Evolutionary conservation across 2,329 filamentous ascomycete species (phyloP), one percentile per base, ranked within the genome.

Genomic region (Falciphora oryzae): DNA sequence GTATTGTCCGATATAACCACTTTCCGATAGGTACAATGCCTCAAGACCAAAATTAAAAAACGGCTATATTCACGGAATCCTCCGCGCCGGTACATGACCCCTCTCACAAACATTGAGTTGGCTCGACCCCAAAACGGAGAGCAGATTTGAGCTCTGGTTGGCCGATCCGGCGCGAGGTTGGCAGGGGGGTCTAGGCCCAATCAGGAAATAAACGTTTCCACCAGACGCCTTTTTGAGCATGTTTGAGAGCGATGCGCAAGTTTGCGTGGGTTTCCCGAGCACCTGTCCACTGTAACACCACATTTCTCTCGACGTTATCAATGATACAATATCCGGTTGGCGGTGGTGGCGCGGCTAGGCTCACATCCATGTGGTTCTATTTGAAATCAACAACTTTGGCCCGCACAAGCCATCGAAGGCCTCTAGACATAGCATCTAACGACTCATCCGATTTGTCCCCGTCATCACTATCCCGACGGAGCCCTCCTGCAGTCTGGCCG

Each of bases 161-260:
- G 57, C 28, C 22, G 11, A 16, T 7, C 29, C 11, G 3, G 50
- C 13, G 13, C 25, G 18, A 29, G 13, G 57, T 14, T 58, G 14
- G 4, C 57, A 31, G 27, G 57, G 27, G 25, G 27, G 25, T 29
- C 25, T 11, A 58, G 27, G 27, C 29, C 25, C 13, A 28, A 28
- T 22, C 18, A 29, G 27, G 28, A 60, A 60, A 32, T n/a, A 60
- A 60, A 32, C 27, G 50, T 29, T 53, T 29, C 14, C 7, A 22
- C 11, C 13, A 31, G 13, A 56, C 44, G 44, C 27, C 31, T 7
- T 27, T 57, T 27, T 63, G 62, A 63, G 62, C 62, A 59, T 35
- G 56, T 63, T 63, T 63, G 62, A 44, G 57, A 22, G 27, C 27
- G 57, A 32, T 63, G 62, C 62, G 62, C 62, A 63, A 63, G 62